Conservation (phyloP, 108 stramenopile genomes). For the Fragilaria crotonensis region DNA sequence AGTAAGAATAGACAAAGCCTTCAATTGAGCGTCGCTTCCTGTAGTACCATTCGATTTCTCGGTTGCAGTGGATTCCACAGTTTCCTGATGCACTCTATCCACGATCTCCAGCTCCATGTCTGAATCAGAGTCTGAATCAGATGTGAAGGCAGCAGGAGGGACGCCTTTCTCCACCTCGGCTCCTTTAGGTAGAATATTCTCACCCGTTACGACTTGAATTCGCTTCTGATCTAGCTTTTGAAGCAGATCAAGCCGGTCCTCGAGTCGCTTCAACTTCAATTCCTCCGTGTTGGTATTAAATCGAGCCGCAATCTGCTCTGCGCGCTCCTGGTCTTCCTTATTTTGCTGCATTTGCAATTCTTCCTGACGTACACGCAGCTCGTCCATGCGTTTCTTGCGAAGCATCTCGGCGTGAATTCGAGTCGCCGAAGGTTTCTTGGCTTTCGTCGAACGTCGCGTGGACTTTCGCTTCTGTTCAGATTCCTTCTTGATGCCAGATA, state of each 20-base stretch:
- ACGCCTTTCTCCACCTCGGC: slow-evolving; percentile 13
- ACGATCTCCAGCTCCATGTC: no score
- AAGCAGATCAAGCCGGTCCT: slow-evolving; percentile 65
- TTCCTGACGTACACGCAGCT: slow-evolving; percentile 65
- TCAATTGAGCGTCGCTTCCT: slow-evolving; percentile 1
- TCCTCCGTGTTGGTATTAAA: slow-evolving; percentile 80
- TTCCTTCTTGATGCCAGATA: not conserved
- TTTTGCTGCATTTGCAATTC: slow-evolving; percentile 51
- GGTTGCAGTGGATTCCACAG: slow-evolving; percentile 2
- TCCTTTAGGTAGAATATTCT: slow-evolving; percentile 13
- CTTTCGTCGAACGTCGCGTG: slow-evolving; percentile 9
- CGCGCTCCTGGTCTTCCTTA: slow-evolving; percentile 62
- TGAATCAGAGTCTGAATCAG: no score
- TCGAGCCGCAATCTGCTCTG: slow-evolving; percentile 64
- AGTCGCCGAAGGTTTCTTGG: slow-evolving; percentile 29
- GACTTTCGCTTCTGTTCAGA: not conserved
- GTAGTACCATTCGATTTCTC: not conserved
- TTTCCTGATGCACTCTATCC: slow-evolving; percentile 7
- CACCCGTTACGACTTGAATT: slow-evolving; percentile 21
- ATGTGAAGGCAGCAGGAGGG: not conserved
- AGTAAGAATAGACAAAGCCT: slow-evolving; percentile 14
- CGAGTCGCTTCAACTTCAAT: slow-evolving; percentile 43
- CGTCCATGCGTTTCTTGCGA: slow-evolving; percentile 62
- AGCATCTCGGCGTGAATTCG: slow-evolving; percentile 33
- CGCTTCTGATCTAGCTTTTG: slow-evolving; percentile 52